Conservation (phyloP, 768 basidiomycete genomes). For the Lactifluus hygrophoroides region DNA sequence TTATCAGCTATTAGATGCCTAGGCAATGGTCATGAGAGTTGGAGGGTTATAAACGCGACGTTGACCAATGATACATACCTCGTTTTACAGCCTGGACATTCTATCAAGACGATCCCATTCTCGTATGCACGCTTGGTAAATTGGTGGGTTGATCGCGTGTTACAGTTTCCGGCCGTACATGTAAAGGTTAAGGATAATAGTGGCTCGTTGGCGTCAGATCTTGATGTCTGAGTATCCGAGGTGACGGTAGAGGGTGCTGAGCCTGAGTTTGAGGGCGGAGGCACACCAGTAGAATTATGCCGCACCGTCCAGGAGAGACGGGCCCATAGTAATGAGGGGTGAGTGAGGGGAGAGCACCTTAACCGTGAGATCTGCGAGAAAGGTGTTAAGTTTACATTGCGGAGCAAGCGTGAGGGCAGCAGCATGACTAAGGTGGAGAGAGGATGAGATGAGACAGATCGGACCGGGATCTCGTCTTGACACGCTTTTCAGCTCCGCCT, state of each 20-base stretch:
- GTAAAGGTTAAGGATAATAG: conserved; percentile 75
- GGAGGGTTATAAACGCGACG: not conserved
- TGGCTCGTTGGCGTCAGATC: conserved; percentile 43
- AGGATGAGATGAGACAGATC: not conserved
- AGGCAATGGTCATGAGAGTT: not conserved
- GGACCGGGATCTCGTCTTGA: not conserved
- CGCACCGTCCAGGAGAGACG: conserved; percentile 2
- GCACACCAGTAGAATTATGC: not conserved
- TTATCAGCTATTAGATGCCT: conserved; percentile 88
- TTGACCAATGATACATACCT: conserved; percentile 42
- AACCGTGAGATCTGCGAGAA: not conserved
- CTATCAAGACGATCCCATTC: conserved; percentile 80
- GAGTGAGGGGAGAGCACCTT: not conserved
- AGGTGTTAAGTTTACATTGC: not conserved
- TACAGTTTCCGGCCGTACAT: conserved; percentile 69
- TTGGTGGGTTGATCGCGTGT: conserved; percentile 75
- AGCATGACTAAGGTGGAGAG: not conserved
- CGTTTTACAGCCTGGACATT: conserved; percentile 87
- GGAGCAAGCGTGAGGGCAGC: conserved; percentile 3
- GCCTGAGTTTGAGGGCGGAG: not conserved
- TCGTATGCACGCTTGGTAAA: conserved; percentile 83
- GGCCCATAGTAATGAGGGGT: not conserved
- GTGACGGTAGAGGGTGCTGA: conserved; percentile 5
- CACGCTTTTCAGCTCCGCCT: conserved; percentile 26
- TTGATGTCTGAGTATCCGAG: conserved; percentile 8